Evolutionary conservation across 2,329 filamentous ascomycete species (phyloP).

Genomic region (Fusarium pseudograminearum): DNA sequence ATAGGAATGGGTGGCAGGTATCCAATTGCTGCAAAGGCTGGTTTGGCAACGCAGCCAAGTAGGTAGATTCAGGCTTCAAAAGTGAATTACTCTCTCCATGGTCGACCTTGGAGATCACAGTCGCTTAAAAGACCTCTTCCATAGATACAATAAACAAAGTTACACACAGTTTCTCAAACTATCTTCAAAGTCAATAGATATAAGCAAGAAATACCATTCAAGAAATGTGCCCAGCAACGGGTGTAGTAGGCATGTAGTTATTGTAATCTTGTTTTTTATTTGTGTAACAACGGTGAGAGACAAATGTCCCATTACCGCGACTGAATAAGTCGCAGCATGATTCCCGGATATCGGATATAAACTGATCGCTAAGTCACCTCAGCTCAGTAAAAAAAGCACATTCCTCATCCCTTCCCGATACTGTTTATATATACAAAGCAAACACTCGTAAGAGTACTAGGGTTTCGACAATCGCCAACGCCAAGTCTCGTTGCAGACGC

Average conservation of each 20-base stretch:
- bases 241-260: not conserved
- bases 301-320: conserved; percentile 22
- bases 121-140: conserved; percentile 10
- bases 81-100: conserved; percentile 4
- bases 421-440: conserved; percentile 50
- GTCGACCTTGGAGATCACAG: not conserved
- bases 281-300: conserved; percentile 18
- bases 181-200: too few species aligned
- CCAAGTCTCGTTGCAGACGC: conserved; percentile 48
- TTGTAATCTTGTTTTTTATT: conserved; percentile 37
- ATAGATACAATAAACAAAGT: conserved; percentile 23
- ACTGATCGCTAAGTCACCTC: conserved; percentile 33
- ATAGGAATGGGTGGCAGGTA: not conserved
- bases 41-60: not conserved
- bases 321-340: conserved; percentile 10
- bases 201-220: not conserved
- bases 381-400: conserved; percentile 40
- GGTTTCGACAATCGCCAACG: conserved; percentile 48
- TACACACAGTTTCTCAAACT: not conserved
- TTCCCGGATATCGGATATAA: conserved; percentile 38
- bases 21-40: conserved; percentile 5
- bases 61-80: conserved; percentile 17
- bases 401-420: conserved; percentile 41
- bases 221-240: not conserved
- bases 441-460: conserved; percentile 46